phyloP scores from a whole-genome alignment of 805 yeast genomes.

The Metschnikowia peoriensis region DNA sequence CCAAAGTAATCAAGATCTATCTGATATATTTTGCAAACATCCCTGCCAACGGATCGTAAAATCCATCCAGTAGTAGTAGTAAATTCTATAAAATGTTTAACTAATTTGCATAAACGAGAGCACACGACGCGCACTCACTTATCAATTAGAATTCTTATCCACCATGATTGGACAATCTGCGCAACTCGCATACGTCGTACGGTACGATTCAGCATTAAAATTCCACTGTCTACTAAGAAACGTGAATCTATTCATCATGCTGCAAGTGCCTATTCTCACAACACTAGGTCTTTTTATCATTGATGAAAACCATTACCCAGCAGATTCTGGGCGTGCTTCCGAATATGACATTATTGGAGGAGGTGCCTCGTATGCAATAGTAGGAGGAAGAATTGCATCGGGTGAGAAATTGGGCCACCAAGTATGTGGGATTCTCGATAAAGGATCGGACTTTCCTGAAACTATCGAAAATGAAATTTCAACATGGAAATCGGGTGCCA shows the following conservation, averaged over 20 bases:
- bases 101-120: no score
- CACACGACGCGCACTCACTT: no score
- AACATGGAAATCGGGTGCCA: conserved; percentile 61
- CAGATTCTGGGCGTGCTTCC: conserved; percentile 28
- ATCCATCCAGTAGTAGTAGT: no score
- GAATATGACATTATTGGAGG: conserved; percentile 74
- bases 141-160: no score
- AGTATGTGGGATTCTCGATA: conserved; percentile 73
- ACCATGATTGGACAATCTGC: no score
- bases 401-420: conserved; percentile 31
- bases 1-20: no score
- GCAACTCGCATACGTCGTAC: no score
- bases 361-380: conserved; percentile 78
- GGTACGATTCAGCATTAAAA: no score
- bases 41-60: no score
- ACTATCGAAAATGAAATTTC: conserved; percentile 43
- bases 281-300: conserved; percentile 88
- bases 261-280: conserved; percentile 39
- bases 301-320: conserved; percentile 72
- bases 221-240: no score
- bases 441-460: conserved; percentile 74
- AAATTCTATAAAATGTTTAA: no score
- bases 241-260: neutral
- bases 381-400: conserved; percentile 66
- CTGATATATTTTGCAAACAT: no score